Evolutionary conservation across 2,329 filamentous ascomycete genomes (phyloP).

Genomic region (Septoria linicola): DNA sequence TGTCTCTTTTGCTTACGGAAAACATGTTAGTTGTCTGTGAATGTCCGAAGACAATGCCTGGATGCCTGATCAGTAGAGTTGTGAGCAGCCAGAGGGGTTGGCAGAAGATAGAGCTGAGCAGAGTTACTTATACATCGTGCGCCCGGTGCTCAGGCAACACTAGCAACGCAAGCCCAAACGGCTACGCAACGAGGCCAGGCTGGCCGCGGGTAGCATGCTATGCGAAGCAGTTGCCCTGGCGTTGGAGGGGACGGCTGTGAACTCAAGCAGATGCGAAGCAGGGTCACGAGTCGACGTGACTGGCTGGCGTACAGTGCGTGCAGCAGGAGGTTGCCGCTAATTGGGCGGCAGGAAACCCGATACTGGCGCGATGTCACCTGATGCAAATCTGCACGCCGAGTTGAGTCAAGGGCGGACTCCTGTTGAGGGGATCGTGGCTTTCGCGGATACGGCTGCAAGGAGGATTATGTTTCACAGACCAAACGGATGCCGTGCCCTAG

Average conservation of each 20-base stretch:
- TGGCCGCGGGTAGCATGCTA: constrained; percentile 14
- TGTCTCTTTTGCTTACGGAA: constrained; percentile 30
- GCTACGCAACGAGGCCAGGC: constrained; percentile 18
- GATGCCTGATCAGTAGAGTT: constrained; percentile 1
- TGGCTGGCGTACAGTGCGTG: constrained; percentile 24
- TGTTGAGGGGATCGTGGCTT: constrained; percentile 16
- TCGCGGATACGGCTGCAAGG: constrained; percentile 20
- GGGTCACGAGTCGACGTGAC: constrained; percentile 23
- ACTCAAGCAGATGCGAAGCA: constrained; percentile 20
- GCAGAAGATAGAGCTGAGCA: constrained; percentile 23
- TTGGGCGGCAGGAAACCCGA: constrained; percentile 20
- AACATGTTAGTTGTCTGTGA: constrained; percentile 30
- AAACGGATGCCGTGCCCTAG: constrained; percentile 17
- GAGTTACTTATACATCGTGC: constrained; percentile 28
- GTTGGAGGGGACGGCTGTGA: constrained; percentile 23
- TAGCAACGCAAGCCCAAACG: constrained; percentile 15
- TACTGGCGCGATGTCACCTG: constrained; percentile 24
- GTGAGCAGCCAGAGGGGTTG: constrained; percentile 12
- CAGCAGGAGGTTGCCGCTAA: constrained; percentile 12
- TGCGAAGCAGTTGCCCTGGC: constrained; percentile 24
- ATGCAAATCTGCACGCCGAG: constrained; percentile 3
- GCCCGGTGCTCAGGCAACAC: constrained; percentile 25
- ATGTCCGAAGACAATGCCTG: neutral
- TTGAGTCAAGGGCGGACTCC: constrained; percentile 26
- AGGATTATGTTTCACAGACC: constrained; percentile 23